Base-by-base conservation (phyloP, 2,329 filamentous ascomycete genomes). In the Aspergillus udagawae region DNA sequence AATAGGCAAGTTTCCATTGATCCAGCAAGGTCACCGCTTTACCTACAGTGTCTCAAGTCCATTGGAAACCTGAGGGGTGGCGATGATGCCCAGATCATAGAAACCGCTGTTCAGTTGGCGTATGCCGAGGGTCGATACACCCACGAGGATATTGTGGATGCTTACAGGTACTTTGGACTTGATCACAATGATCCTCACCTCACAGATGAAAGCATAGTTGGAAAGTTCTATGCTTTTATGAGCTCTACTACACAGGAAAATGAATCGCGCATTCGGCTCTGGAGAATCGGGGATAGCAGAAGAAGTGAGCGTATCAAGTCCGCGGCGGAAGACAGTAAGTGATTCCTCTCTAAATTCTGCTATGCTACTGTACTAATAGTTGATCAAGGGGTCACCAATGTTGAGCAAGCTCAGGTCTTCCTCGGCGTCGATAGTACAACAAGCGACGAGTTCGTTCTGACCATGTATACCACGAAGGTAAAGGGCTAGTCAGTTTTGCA, bases 1-100 rank as follows among this genome's bases (percentile, higher is more conserved):
- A 77, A 83, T 25, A 78, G 82, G 35, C 87, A 90, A 72, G 74
- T 79, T 25, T 68, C 74, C 8, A 80, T 79, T 52, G 85, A 90
- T 67, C 78, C 80, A 21, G 61, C 65, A 21, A 82, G 83, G 58
- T 75, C 76, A 20, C 73, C 85, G 2, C 84, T 85, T 66, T 90
- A 89, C 68, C 80, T 89, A 58, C 82, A 87, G 69, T 87, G 84
- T 64, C 75, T 91, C n/a, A 79, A 82, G 62, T 76, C 80, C 49
- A 82, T 90, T 53, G 82, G 83, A 17, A 74, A 75, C 25, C 79
- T 82, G 20, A 77, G 86, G 53, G 69, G 65, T 27, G 68, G 69
- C 1, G 60, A 69, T 49, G 73, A 79, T 35, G 86, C 82, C 67
- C 80, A 83, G 45, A 69, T 77, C 7, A 79, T 91, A n/a, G 75